A percentile compares a stretch with the other conserved stretches of the same genome.
phyloP scores from a whole-genome alignment of 345 rosid species.

The Mercurialis annua region DNA sequence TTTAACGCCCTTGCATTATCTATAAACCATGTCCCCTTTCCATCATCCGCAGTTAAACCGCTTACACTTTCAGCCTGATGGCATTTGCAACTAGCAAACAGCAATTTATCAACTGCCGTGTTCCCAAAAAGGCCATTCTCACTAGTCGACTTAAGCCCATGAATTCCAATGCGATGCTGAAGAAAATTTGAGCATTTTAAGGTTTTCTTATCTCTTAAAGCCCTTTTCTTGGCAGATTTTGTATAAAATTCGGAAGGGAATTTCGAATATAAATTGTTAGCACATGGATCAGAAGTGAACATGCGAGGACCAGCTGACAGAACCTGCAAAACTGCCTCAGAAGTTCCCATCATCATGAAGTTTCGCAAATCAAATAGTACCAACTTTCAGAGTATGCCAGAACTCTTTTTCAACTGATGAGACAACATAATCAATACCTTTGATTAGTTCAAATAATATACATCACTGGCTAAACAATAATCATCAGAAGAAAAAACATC shows the following conservation, averaged over 20 bases:
- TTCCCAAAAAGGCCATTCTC: slow-evolving; percentile 10
- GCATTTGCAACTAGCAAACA: slow-evolving; percentile 46
- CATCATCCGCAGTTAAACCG: slow-evolving; percentile 35
- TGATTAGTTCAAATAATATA: neutral
- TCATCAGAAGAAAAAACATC: neutral
- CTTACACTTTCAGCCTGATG: slow-evolving; percentile 39
- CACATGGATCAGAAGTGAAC: slow-evolving; percentile 29
- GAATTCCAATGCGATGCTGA: slow-evolving; percentile 17
- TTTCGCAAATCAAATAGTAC: neutral
- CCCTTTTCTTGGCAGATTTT: slow-evolving; percentile 32
- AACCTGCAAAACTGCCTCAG: slow-evolving; percentile 47
- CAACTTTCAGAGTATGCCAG: neutral
- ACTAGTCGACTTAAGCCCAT: slow-evolving; percentile 12
- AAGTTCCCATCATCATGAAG: slow-evolving; percentile 40
- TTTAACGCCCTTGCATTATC: slow-evolving; percentile 39
- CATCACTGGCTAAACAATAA: neutral
- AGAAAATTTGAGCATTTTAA: slow-evolving; percentile 27
- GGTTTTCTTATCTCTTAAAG: slow-evolving; percentile 14
- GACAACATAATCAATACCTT: neutral
- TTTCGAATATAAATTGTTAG: slow-evolving; percentile 21
- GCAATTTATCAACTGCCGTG: slow-evolving; percentile 9
- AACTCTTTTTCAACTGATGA: neutral
- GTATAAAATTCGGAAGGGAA: slow-evolving; percentile 23
- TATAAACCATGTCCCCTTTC: slow-evolving; percentile 31
- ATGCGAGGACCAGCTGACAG: slow-evolving; percentile 34